These are phyloP conservation scores for Tetracladium maxilliforme DNA, from an alignment of 2,329 filamentous ascomycete genomes.

Conservation along the genomic window DNA sequence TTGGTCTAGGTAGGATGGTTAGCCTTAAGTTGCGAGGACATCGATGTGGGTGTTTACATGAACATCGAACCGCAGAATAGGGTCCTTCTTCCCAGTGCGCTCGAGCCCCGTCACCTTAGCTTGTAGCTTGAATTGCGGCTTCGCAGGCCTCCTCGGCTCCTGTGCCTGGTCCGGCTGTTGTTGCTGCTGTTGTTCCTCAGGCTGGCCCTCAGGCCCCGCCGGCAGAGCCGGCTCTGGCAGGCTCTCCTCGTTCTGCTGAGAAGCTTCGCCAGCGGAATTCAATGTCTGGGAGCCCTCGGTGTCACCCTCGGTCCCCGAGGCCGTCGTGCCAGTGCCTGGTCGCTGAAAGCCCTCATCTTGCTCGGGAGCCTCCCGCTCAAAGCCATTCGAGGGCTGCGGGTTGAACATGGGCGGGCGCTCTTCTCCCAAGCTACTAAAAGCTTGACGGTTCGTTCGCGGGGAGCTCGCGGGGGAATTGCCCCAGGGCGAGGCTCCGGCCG, in stretches of 20 bases:
- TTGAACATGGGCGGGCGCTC: too few relatives aligned
- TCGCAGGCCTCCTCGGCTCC: constrained; percentile 26
- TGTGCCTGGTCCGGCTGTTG: constrained; percentile 15
- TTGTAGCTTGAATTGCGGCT: constrained; percentile 71
- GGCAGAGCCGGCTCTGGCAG: constrained; percentile 5
- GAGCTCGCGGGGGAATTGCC: constrained; percentile 17
- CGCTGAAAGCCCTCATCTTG: too few relatives aligned
- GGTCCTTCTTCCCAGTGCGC: constrained; percentile 87
- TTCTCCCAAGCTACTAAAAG: too few relatives aligned
- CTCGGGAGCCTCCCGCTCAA: too few relatives aligned
- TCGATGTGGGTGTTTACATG: constrained; percentile 48
- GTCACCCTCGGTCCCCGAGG: too few relatives aligned
- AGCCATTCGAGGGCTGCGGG: too few relatives aligned
- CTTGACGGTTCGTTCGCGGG: too few relatives aligned
- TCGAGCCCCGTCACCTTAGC: constrained; percentile 92
- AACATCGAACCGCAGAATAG: constrained; percentile 87
- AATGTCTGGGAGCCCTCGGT: neutral
- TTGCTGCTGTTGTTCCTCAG: constrained; percentile 18
- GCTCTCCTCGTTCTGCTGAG: neutral
- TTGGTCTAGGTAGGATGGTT: constrained; percentile 54
- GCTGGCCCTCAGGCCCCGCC: constrained; percentile 7
- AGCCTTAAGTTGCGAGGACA: neutral
- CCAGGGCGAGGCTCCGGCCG: constrained; percentile 48
- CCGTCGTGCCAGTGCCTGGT: too few relatives aligned
- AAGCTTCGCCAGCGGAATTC: neutral